Percentiles rank a stretch among this genome's conserved stretches.
These are phyloP conservation scores for Vachellia pachyceras DNA, from an alignment of 306 rosid genomes.

Conservation along the genomic window DNA sequence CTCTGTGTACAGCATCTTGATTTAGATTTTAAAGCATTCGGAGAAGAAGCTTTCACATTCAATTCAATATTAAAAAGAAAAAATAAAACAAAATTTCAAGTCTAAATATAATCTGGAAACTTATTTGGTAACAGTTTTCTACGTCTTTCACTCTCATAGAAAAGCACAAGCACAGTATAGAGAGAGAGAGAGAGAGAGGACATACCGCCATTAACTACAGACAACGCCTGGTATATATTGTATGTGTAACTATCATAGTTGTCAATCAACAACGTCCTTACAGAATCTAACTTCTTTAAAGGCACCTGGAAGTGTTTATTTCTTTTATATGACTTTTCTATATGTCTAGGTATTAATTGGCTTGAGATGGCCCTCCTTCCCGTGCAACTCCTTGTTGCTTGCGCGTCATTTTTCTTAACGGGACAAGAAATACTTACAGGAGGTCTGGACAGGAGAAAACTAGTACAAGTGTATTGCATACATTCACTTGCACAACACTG, in stretches of 20 bases:
- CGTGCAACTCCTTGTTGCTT: constrained; percentile 38
- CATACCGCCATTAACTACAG: constrained; percentile 88
- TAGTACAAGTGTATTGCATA: constrained; percentile 37
- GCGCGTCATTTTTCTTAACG: constrained; percentile 45
- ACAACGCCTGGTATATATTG: constrained; percentile 93
- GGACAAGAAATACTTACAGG: constrained; percentile 49
- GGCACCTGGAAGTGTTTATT: constrained; percentile 46
- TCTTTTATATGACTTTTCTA: constrained; percentile 58
- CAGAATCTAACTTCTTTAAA: constrained; percentile 57
- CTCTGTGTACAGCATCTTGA: constrained; percentile 6
- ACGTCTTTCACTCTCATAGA: neutral
- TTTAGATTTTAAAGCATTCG: constrained; percentile 6
- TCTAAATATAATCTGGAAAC: constrained; percentile 11
- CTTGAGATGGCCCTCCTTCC: constrained; percentile 51
- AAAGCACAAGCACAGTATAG: constrained; percentile 8
- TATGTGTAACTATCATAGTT: constrained; percentile 98
- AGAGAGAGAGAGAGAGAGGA: constrained; percentile 27
- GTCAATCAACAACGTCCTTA: constrained; percentile 94
- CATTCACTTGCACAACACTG: constrained; percentile 55
- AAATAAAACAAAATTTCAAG: neutral
- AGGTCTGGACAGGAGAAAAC: constrained; percentile 40
- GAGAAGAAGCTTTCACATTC: neutral
- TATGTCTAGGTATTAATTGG: constrained; percentile 54
- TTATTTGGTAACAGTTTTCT: constrained; percentile 20
- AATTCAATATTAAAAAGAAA: neutral